These are phyloP conservation scores for Arthrobotrys sphaeroides DNA, from an alignment of 2,329 filamentous ascomycete genomes.

Conservation along the genomic window DNA sequence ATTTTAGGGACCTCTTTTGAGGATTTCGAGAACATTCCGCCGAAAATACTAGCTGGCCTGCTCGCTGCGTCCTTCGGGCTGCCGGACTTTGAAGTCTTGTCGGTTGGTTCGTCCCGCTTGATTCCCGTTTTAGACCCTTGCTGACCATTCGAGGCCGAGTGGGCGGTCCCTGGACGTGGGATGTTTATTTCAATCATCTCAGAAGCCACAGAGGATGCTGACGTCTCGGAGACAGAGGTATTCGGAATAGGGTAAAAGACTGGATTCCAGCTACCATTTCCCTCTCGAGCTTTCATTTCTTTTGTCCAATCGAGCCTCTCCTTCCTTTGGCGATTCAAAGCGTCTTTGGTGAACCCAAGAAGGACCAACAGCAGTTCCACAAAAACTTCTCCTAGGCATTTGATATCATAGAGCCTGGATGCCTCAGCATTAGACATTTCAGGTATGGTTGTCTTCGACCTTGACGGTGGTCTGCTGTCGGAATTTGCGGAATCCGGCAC, in stretches of 20 bases:
- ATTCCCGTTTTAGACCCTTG: background rate
- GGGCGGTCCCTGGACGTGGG: constrained; percentile 31
- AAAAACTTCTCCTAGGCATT: constrained; percentile 41
- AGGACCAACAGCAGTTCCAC: constrained; percentile 33
- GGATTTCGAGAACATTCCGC: constrained; percentile 49
- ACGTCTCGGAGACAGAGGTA: constrained; percentile 35
- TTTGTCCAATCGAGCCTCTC: constrained; percentile 47
- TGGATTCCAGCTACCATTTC: constrained; percentile 45
- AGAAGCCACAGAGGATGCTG: constrained; percentile 34
- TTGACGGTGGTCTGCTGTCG: constrained; percentile 34
- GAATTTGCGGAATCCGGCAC: constrained; percentile 16
- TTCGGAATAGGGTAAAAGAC: constrained; percentile 35
- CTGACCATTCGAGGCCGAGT: constrained; percentile 38
- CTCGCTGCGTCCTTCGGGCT: constrained; percentile 18
- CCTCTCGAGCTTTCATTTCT: constrained; percentile 46
- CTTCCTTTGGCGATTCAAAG: constrained; percentile 39
- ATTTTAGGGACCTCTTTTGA: constrained; percentile 25
- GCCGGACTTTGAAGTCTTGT: constrained; percentile 16
- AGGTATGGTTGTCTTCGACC: constrained; percentile 14
- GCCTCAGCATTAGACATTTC: constrained; percentile 31
- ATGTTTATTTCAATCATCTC: constrained; percentile 50
- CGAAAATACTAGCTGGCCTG: constrained; percentile 37
- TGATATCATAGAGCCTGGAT: constrained; percentile 36
- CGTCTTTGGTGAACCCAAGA: constrained; percentile 38
- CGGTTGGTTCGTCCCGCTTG: constrained; percentile 11